phyloP scores from a whole-genome alignment of 352 stramenopile genomes.

The Globisporangium nagaii region DNA sequence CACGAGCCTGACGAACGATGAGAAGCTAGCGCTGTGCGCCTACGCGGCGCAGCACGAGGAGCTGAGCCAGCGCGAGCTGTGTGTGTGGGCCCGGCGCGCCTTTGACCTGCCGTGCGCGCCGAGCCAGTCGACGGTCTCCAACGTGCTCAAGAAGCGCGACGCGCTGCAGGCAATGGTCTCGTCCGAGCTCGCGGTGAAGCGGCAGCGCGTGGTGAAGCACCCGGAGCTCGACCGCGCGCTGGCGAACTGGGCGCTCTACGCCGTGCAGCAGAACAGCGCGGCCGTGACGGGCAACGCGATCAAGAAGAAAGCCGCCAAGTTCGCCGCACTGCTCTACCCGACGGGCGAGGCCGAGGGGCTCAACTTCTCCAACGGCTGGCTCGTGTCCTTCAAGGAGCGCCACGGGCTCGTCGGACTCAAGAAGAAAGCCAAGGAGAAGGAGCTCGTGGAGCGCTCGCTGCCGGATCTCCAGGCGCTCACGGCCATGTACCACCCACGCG shows the following conservation, averaged over 20 bases:
- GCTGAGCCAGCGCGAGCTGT: conserved; percentile 6
- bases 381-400: conserved; percentile 44
- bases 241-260: conserved; percentile 35
- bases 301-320: conserved; percentile 28
- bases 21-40: conserved; percentile 9
- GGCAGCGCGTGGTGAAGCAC: conserved; percentile 33
- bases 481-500: conserved; percentile 6
- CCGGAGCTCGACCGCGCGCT: conserved; percentile 45
- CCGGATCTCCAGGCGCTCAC: conserved; percentile 6
- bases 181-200: conserved; percentile 30
- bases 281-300: conserved; percentile 21
- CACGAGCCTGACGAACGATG: conserved; percentile 6
- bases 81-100: conserved; percentile 39
- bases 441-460: conserved; percentile 1
- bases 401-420: conserved; percentile 14
- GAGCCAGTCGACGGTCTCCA: conserved; percentile 59
- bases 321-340: conserved; percentile 28
- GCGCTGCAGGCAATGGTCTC: conserved; percentile 28
- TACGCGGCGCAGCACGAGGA: conserved; percentile 1
- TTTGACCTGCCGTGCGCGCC: conserved; percentile 37
- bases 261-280: conserved; percentile 17
- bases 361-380: conserved; percentile 58
- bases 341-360: neutral
- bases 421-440: neutral
- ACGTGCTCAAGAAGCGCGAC: conserved; percentile 39